Evolutionary conservation across 1,139 yeast genomes (phyloP).

Genomic region (Lodderomyces metapsilosis): DNA sequence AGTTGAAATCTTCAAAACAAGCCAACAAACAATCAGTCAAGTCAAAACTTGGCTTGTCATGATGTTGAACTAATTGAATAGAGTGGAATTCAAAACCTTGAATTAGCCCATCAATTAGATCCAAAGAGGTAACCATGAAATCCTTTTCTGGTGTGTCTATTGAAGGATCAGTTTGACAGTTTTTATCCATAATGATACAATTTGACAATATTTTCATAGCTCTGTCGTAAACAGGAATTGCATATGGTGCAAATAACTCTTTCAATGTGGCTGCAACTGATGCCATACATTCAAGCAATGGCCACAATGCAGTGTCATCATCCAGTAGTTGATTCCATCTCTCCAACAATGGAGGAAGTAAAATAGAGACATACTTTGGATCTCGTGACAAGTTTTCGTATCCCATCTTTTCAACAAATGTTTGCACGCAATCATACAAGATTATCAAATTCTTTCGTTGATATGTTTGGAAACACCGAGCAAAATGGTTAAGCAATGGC

Average conservation of each 20-base stretch:
- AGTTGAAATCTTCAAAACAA: conserved; percentile 73
- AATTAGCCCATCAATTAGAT: conserved; percentile 84
- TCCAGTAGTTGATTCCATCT: conserved; percentile 79
- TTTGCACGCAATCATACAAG: conserved; percentile 88
- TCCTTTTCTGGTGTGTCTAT: conserved; percentile 87
- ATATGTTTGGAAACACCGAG: conserved; percentile 70
- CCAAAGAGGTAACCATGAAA: conserved; percentile 84
- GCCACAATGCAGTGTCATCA: conserved; percentile 84
- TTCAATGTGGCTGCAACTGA: conserved; percentile 87
- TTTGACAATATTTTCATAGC: conserved; percentile 67
- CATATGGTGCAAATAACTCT: conserved; percentile 83
- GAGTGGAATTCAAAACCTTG: conserved; percentile 79
- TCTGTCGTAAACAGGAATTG: conserved; percentile 82
- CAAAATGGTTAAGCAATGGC: conserved; percentile 67
- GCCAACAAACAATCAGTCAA: conserved; percentile 64
- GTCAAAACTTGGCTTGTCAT: conserved; percentile 25
- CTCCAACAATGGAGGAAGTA: conserved; percentile 76
- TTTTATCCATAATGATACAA: conserved; percentile 66
- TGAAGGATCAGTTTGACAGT: conserved; percentile 63
- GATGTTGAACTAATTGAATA: conserved; percentile 52
- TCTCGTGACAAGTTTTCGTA: conserved; percentile 51
- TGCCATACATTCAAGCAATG: conserved; percentile 88
- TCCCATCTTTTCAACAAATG: conserved; percentile 79
- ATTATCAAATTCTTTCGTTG: conserved; percentile 80
- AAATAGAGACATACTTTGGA: conserved; percentile 54